A percentile compares a stretch with the other conserved stretches of the same genome.
Evolutionary conservation across 2,329 filamentous ascomycete species (phyloP).

Genomic region (Albifimbria verrucaria): DNA sequence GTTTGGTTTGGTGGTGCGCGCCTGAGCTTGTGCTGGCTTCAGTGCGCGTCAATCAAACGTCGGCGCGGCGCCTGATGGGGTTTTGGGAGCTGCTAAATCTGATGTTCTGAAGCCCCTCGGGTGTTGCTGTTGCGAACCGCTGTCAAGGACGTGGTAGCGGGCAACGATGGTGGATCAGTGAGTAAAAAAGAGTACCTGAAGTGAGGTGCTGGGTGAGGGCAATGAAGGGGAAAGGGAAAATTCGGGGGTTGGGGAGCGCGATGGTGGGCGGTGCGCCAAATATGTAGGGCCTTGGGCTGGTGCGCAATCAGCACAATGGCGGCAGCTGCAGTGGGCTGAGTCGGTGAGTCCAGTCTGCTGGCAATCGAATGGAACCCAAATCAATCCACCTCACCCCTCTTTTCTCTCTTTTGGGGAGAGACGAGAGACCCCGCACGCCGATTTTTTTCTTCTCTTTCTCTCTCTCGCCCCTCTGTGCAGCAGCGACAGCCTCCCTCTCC

Average conservation of each 20-base stretch:
- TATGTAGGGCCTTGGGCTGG: constrained; percentile 26
- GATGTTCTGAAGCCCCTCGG: constrained; percentile 4
- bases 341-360: no score
- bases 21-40: not conserved
- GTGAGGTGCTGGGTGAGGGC: constrained; percentile 22
- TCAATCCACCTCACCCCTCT: no score
- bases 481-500: not conserved
- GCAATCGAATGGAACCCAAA: no score
- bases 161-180: constrained; percentile 5
- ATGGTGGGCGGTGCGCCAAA: constrained; percentile 30
- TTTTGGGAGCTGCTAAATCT: not conserved
- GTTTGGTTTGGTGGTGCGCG: not conserved
- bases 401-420: not conserved
- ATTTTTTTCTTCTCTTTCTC: not conserved
- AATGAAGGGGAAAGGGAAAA: constrained; percentile 26
- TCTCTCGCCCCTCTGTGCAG: not conserved
- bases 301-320: constrained; percentile 28
- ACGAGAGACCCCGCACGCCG: not conserved
- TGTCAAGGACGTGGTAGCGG: constrained; percentile 6
- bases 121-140: constrained; percentile 16
- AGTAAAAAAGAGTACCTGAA: constrained; percentile 21
- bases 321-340: constrained; percentile 2
- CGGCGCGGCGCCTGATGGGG: not conserved
- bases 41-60: not conserved
- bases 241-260: constrained; percentile 22